Conservation (phyloP, 2,329 filamentous ascomycete species). For the Hypoxylon sp. region DNA sequence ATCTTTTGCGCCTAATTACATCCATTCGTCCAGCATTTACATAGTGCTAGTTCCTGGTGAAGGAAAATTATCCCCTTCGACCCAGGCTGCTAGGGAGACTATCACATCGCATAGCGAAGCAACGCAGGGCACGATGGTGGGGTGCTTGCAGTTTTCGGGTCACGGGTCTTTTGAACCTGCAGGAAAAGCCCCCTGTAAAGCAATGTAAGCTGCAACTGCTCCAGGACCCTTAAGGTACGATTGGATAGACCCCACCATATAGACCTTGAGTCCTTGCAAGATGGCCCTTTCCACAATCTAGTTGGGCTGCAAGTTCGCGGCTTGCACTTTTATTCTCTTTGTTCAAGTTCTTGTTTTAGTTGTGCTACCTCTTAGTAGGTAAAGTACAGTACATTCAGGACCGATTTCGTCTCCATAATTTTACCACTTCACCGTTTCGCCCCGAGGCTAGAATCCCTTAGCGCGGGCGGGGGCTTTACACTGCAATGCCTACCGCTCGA, state of each 20-base stretch:
- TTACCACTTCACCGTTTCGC: constrained; percentile 13
- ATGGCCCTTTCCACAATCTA: too few relatives aligned
- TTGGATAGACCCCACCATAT: constrained; percentile 27
- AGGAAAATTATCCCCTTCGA: not conserved
- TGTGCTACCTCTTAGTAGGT: too few relatives aligned
- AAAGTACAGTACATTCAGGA: constrained; percentile 21
- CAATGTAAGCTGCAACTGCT: constrained; percentile 33
- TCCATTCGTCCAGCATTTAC: not conserved
- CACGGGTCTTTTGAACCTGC: constrained; percentile 39
- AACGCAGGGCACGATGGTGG: constrained; percentile 16
- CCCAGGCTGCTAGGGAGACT: not conserved
- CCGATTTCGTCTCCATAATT: constrained; percentile 31
- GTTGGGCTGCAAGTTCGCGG: not conserved
- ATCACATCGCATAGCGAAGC: constrained; percentile 15
- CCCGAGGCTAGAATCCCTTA: constrained; percentile 36
- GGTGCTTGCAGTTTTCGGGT: constrained; percentile 33
- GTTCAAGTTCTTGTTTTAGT: not conserved
- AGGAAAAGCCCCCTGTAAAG: constrained; percentile 26
- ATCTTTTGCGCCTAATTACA: not conserved
- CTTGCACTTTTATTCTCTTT: not conserved
- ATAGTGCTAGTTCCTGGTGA: not conserved
- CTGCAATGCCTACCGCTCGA: not conserved
- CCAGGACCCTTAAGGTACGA: constrained; percentile 36
- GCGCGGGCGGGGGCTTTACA: constrained; percentile 29
- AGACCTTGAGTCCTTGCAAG: not conserved